Base-by-base conservation (phyloP, 495 filamentous ascomycete species). In the Penicillium verhagenii region DNA sequence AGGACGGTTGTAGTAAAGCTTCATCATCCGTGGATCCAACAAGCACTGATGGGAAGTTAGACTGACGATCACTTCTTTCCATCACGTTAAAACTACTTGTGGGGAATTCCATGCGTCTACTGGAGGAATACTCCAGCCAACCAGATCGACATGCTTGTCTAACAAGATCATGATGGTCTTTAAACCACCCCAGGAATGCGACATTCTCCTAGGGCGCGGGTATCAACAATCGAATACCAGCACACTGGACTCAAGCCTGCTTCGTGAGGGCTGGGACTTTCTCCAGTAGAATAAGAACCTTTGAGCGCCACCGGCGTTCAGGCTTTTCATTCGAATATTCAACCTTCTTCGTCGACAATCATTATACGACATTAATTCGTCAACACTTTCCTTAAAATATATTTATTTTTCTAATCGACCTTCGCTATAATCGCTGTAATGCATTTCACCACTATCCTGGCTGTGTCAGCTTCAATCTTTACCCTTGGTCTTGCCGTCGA, bases 401-500 rank as follows among this genome's bases (percentile, higher is more conserved):
- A n/a, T n/a, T n/a, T 25, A 45, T 33, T 57, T 44, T 46, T 40
- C 31, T 21, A 42, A 48, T 31, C 7, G 8, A 40, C 40, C 3
- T 11, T 50, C 28, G 1, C 53, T 57, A 37, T 26, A 16, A n/a
- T 44, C 35, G 47, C 29, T 9, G 53, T 9, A 9, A 68, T 68
- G 65, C 51, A 57, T 59, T 63, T 73, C 45, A 46, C 57, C 11
- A 63, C 56, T 50, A 44, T 79, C 43, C 45, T 79, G 44, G 67
- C 67, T 25, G 53, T 60, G 50, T 68, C 68, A 47, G 69, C 68
- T 35, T 71, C 65, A 2, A 21, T 68, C 24, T 5, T 68, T 29
- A 42, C 59, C 24, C 23, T 68, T 42, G 59, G 57, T n/a, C 51
- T 59, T 35, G 52, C 75, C 16, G 70, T 71, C 18, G 60, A 72